Percentiles rank a stretch among this genome's conserved stretches.
Conservation (phyloP, 176 grass and related monocot genomes). For the Musa acuminata region DNA sequence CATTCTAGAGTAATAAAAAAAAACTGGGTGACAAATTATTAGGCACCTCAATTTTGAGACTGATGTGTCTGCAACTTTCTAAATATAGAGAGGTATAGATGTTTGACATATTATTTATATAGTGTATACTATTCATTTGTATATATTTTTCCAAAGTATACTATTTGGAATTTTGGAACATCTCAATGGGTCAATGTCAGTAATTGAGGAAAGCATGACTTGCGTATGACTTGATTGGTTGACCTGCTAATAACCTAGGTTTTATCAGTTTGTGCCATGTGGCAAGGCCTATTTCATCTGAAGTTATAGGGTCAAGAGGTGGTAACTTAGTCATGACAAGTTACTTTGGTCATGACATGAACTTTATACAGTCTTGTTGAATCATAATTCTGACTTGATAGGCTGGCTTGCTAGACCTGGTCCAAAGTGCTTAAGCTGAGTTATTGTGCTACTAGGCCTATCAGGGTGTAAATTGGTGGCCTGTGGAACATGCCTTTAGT, state of each 20-base stretch:
- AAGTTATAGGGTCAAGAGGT: neutral
- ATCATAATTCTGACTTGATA: neutral
- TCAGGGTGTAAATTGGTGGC: neutral
- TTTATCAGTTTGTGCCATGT: neutral
- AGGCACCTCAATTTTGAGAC: neutral
- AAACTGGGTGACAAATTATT: neutral
- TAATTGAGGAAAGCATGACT: neutral
- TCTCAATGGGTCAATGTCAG: neutral
- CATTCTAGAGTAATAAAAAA: neutral
- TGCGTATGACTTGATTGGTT: neutral
- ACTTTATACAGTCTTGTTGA: too few relatives aligned
- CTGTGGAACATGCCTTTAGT: neutral
- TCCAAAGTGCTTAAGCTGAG: neutral
- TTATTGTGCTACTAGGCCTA: neutral
- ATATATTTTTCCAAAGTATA: too few relatives aligned
- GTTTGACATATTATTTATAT: too few relatives aligned
- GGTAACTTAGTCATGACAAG: neutral
- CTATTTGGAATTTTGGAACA: too few relatives aligned
- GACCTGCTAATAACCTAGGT: neutral
- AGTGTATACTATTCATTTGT: too few relatives aligned
- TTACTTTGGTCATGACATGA: too few relatives aligned
- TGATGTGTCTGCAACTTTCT: neutral
- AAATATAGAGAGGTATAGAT: too few relatives aligned
- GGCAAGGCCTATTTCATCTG: neutral
- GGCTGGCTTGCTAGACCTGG: neutral